A percentile compares a stretch with the other conserved stretches of the same genome.
Evolutionary conservation across 768 basidiomycete genomes (phyloP).

Genomic region (Boletus sp.): DNA sequence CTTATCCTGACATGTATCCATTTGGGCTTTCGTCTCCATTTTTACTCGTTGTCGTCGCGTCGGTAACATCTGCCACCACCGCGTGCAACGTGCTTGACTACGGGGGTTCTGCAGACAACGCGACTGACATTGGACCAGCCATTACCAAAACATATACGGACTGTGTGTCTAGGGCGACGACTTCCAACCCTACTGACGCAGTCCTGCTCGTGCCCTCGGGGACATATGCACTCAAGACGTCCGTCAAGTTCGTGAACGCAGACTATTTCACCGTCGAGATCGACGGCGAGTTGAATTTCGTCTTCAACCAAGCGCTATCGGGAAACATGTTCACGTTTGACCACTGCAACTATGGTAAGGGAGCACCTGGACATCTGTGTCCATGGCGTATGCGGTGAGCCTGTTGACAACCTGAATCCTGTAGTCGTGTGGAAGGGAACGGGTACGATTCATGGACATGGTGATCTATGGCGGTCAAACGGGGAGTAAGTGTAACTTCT

Average conservation of each 20-base stretch:
- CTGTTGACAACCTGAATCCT: not conserved
- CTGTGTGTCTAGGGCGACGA: not conserved
- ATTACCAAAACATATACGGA: not conserved
- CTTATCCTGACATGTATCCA: not conserved
- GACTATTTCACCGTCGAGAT: slow-evolving; percentile 1
- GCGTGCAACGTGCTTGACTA: not conserved
- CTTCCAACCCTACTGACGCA: not conserved
- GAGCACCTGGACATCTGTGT: not conserved
- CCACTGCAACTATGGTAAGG: slow-evolving; percentile 1
- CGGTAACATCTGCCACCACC: not conserved
- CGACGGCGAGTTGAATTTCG: slow-evolving; percentile 2
- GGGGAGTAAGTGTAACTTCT: not conserved
- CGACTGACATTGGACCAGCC: not conserved
- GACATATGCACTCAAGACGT: not conserved
- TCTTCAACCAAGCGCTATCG: not conserved
- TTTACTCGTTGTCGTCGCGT: not conserved
- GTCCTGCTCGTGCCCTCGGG: slow-evolving; percentile 4
- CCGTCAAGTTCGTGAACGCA: not conserved
- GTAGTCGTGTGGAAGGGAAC: slow-evolving; percentile 4
- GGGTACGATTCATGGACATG: slow-evolving; percentile 9
- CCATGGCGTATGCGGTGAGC: not conserved
- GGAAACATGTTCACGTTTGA: slow-evolving; percentile 6
- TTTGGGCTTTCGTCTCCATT: not conserved
- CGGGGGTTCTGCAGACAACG: not conserved
- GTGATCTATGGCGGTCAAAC: slow-evolving; percentile 1